These are phyloP conservation scores for Boletus sp. DNA, from an alignment of 1,284 basidiomycete genomes.

Conservation along the genomic window DNA sequence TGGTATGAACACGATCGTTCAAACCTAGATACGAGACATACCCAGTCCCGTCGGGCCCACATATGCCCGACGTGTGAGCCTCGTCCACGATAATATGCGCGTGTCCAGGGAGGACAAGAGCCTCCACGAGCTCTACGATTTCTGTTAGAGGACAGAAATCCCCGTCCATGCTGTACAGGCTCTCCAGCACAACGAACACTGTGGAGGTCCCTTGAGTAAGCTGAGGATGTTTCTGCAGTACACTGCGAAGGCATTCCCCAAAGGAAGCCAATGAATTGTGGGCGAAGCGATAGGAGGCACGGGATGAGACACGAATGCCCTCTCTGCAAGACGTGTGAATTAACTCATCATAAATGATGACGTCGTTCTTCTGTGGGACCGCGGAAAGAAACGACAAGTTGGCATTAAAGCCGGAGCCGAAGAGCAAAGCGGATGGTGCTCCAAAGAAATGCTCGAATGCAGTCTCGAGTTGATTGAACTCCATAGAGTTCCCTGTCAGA, in stretches of 20 bases:
- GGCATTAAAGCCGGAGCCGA: conserved; percentile 60
- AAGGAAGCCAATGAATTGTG: conserved; percentile 43
- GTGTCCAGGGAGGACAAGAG: background rate
- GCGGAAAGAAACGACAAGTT: conserved; percentile 53
- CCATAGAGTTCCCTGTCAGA: conserved; percentile 43
- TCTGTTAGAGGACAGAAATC: conserved; percentile 48
- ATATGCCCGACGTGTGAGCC: background rate
- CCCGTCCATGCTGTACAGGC: conserved; percentile 64
- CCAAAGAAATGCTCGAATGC: conserved; percentile 13
- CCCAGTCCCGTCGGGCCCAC: background rate
- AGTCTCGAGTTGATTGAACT: conserved; percentile 13
- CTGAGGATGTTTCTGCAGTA: conserved; percentile 22
- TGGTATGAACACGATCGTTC: background rate
- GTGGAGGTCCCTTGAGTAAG: conserved; percentile 30
- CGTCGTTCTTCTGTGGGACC: conserved; percentile 48
- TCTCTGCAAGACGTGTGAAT: conserved; percentile 60
- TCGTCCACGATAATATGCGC: conserved; percentile 3
- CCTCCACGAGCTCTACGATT: conserved; percentile 25
- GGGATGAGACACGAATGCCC: conserved; percentile 44
- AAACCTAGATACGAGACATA: background rate
- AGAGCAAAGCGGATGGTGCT: conserved; percentile 45
- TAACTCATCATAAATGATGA: conserved; percentile 54
- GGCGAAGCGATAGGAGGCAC: conserved; percentile 35
- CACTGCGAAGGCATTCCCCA: conserved; percentile 21
- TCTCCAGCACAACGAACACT: conserved; percentile 50